Evolutionary conservation across 2,329 filamentous ascomycete species (phyloP).

Genomic region (Furcasterigmium sp.): DNA sequence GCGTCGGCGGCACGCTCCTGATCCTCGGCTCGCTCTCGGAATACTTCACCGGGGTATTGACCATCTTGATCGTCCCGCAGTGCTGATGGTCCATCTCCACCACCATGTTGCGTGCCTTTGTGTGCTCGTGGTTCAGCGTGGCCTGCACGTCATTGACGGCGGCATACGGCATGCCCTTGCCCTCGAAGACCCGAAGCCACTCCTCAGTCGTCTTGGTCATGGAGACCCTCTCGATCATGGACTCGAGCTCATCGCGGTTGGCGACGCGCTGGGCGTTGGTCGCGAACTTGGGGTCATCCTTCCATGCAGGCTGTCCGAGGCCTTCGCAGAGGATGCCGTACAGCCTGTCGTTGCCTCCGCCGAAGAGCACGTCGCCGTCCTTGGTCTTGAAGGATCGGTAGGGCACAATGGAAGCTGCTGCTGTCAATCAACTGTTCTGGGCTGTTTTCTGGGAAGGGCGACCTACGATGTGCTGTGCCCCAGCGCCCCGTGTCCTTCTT

Average conservation of each 20-base stretch:
- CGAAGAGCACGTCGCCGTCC: conserved; percentile 65
- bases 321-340: conserved; percentile 61
- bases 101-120: conserved; percentile 82
- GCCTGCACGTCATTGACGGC: conserved; percentile 90
- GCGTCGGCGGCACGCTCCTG: conserved; percentile 71
- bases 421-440: not conserved
- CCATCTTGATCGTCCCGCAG: conserved; percentile 82
- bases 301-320: conserved; percentile 55
- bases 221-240: conserved; percentile 71
- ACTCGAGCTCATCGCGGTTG: conserved; percentile 73
- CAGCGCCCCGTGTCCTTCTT: conserved; percentile 83
- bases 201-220: conserved; percentile 74
- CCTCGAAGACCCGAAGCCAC: conserved; percentile 83
- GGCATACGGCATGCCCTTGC: conserved; percentile 85
- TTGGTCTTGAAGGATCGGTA: conserved; percentile 79
- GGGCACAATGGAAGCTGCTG: conserved; percentile 84
- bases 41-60: conserved; percentile 94
- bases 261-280: conserved; percentile 60
- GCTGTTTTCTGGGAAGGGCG: not conserved
- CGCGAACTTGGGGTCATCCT: conserved; percentile 50
- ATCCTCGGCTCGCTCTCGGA: conserved; percentile 75
- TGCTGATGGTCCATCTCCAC: conserved; percentile 75
- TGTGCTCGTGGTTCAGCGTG: conserved; percentile 80
- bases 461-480: conserved; percentile 89
- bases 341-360: conserved; percentile 67